Conservation (phyloP, 495 filamentous ascomycete species). For the Lepraria neglecta region DNA sequence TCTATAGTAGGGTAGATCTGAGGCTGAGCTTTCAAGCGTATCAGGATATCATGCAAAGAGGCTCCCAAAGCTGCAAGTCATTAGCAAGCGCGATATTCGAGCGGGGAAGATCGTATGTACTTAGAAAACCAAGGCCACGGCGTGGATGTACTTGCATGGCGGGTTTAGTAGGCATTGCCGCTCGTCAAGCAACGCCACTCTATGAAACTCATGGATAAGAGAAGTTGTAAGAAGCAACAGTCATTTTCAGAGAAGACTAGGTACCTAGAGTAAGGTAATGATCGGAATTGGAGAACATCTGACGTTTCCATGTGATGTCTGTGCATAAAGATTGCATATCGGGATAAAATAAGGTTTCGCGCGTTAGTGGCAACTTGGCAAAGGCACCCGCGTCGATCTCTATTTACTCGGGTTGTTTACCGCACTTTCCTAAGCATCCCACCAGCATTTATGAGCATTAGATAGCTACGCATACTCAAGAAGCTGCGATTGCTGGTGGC, state of each 20-base stretch:
- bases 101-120: constrained; percentile 40
- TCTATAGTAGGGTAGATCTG: constrained; percentile 76
- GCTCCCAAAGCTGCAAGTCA: constrained; percentile 65
- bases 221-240: background rate
- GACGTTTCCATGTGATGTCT: constrained; percentile 3
- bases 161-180: constrained; percentile 17
- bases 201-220: background rate
- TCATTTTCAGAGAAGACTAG: background rate
- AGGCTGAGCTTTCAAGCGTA: constrained; percentile 76
- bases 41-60: constrained; percentile 82
- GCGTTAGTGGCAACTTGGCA: background rate
- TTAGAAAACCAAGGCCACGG: constrained; percentile 70
- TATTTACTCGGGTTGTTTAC: constrained; percentile 20
- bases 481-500: background rate
- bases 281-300: constrained; percentile 6
- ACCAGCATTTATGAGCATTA: background rate
- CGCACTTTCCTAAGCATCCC: background rate
- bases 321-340: background rate
- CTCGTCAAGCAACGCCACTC: background rate
- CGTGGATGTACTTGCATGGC: constrained; percentile 61
- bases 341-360: background rate
- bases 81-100: constrained; percentile 4
- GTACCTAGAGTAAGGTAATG: background rate
- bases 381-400: constrained; percentile 11
- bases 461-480: background rate